Evolutionary conservation across 192 early-diverging fungal species (phyloP), one percentile per base, ranked within the genome.

Genomic region (Thamnidium elegans): DNA sequence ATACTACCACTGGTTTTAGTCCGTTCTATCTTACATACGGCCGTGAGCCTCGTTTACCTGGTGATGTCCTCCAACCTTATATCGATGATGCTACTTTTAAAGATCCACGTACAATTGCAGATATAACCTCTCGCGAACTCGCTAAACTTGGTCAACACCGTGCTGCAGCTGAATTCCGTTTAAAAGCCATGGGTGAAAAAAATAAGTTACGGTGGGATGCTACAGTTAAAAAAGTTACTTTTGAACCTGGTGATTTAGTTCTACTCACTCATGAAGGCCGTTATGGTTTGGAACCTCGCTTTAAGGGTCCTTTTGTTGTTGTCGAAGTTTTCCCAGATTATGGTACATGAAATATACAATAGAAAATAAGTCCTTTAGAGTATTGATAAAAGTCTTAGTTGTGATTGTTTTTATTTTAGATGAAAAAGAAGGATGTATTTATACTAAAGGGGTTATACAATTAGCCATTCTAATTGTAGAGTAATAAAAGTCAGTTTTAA

Each of bases 11-110:
- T 6, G 53, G 50, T 0, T 48, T 55, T 21, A 63, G 61, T 31
- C 62, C 62, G 3, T 70, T 63, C 54, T 58, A 60, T 9, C 56
- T 70, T 4, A 59, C 58, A 2, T 70, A 70, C 32, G 69, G 69
- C 4, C 23, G 54, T n/a, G 55, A 70, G 14, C 62, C 69, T 31
- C 30, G 45, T 2, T 20, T 70, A 7, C 68, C 62, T 45, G 55
- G 58, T 3, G 69, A 70, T 34, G 7, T 55, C 2, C 11, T 60
- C 1, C 31, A 44, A 7, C 69, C 69, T 14, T 70, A 56, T 20
- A 15, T 70, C n/a, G 60, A 64, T 39, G n/a, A 58, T 15, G 13
- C 46, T 43, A 48, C 59, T 19, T 43, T 46, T 32, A 30, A 50
- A 3, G 46, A 56, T 15, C 54, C 64, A 0, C 23, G 52, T 17